Conservation (phyloP, 805 yeast genomes). For the Wickerhamomyces bovis region DNA sequence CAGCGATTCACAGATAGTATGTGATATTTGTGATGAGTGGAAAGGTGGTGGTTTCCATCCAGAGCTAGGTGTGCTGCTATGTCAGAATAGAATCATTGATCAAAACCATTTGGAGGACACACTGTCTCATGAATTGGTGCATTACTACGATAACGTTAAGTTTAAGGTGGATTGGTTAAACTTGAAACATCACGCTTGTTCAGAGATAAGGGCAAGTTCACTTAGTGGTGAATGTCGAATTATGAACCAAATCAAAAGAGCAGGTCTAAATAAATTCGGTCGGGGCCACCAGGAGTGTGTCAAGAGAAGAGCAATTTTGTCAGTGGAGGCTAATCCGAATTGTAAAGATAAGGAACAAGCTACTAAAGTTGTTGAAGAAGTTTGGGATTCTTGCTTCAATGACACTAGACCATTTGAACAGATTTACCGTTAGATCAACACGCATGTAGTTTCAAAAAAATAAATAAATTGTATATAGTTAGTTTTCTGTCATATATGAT, state of each 20-base stretch:
- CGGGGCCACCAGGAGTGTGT: constrained; percentile 91
- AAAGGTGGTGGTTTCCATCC: constrained; percentile 94
- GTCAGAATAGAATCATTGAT: constrained; percentile 67
- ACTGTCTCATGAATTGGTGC: constrained; percentile 86
- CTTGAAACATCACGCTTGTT: constrained; percentile 91
- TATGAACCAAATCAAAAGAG: constrained; percentile 61
- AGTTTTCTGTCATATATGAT: too few species aligned
- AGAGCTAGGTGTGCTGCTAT: constrained; percentile 74
- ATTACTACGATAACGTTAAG: constrained; percentile 85
- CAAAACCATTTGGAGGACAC: constrained; percentile 87
- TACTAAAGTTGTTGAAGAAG: constrained; percentile 71
- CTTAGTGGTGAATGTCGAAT: constrained; percentile 94
- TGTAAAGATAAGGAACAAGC: constrained; percentile 75
- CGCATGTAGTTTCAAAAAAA: background rate
- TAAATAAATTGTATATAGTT: background rate
- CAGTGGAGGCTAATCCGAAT: constrained; percentile 81
- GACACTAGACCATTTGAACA: constrained; percentile 96
- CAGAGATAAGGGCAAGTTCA: constrained; percentile 90
- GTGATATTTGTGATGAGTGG: constrained; percentile 79
- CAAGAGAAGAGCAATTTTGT: constrained; percentile 76
- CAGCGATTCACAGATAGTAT: constrained; percentile 49
- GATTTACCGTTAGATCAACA: constrained; percentile 47
- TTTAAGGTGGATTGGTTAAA: constrained; percentile 84
- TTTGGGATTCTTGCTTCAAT: constrained; percentile 87
- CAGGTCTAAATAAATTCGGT: constrained; percentile 47